Evolutionary conservation across 2,329 filamentous ascomycete species (phyloP).

Genomic region (Fusarium sp.): DNA sequence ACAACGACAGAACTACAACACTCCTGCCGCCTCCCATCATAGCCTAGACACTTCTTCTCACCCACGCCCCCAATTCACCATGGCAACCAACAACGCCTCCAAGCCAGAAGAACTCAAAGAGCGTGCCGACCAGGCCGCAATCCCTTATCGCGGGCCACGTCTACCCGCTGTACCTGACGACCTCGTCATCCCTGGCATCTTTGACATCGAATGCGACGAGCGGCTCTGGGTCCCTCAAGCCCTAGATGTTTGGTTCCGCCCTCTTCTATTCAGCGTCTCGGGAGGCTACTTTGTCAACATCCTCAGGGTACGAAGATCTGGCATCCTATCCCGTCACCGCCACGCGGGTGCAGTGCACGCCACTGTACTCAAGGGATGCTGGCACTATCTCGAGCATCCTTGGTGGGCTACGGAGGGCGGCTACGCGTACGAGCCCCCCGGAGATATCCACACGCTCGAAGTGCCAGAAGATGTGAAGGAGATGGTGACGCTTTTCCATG

Average conservation of each 20-base stretch:
- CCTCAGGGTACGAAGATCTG: slow-evolving; percentile 32
- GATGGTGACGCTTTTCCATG: background rate
- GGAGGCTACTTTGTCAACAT: background rate
- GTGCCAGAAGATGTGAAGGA: background rate
- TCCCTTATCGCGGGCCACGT: background rate
- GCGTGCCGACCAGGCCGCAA: background rate
- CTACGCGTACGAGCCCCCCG: slow-evolving; percentile 50
- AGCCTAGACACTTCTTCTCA: background rate
- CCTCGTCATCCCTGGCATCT: background rate
- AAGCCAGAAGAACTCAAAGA: background rate
- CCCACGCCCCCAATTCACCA: background rate
- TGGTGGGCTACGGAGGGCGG: slow-evolving; percentile 52
- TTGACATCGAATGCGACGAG: background rate
- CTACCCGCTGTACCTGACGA: background rate
- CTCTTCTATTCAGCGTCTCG: background rate
- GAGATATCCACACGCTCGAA: slow-evolving; percentile 48
- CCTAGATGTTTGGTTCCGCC: background rate
- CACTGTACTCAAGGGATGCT: slow-evolving; percentile 46
- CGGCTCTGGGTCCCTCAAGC: background rate
- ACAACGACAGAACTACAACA: background rate
- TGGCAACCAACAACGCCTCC: background rate
- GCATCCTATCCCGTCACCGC: slow-evolving; percentile 49
- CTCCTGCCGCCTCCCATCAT: background rate
- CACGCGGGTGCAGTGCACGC: slow-evolving; percentile 50
- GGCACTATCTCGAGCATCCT: slow-evolving; percentile 52